Percentiles rank a stretch among this genome's conserved stretches.
These are phyloP conservation scores for Kurtzmaniella natalensis DNA, from an alignment of 1,139 yeast species.

Conservation along the genomic window DNA sequence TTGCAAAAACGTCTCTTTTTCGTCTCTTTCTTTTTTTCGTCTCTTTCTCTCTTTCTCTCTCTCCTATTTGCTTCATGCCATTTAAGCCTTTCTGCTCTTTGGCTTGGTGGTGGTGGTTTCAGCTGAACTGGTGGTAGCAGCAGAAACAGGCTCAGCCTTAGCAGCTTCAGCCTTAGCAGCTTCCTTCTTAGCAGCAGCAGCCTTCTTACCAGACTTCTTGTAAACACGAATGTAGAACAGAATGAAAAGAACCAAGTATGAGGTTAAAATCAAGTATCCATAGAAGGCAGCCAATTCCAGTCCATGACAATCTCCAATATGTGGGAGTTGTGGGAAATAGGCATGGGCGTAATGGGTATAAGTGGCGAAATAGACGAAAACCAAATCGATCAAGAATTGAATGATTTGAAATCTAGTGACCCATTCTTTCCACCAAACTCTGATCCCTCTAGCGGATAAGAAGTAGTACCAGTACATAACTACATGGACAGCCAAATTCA, in stretches of 20 bases:
- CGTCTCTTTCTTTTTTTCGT: no score
- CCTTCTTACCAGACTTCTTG: conserved; percentile 43
- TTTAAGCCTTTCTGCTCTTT: conserved; percentile 36
- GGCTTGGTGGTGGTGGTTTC: conserved; percentile 17
- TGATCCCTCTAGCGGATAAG: conserved; percentile 86
- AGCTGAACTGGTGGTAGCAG: conserved; percentile 12
- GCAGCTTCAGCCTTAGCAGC: conserved; percentile 8
- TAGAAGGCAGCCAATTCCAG: conserved; percentile 87
- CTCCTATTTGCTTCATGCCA: no score
- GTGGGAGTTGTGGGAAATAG: conserved; percentile 64
- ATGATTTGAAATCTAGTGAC: conserved; percentile 94
- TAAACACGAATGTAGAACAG: conserved; percentile 90
- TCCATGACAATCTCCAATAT: conserved; percentile 86
- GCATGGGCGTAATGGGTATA: conserved; percentile 69
- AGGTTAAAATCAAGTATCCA: conserved; percentile 85
- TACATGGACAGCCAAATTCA: conserved; percentile 91
- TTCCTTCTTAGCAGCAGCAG: conserved; percentile 12
- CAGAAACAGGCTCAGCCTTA: no score
- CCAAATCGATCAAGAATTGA: conserved; percentile 86
- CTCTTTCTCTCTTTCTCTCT: no score
- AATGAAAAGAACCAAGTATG: conserved; percentile 86
- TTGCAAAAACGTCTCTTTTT: no score
- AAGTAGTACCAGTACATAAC: conserved; percentile 98
- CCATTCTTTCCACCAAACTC: conserved; percentile 99
- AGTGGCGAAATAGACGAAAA: conserved; percentile 88